Conservation (phyloP, 371 early-diverging fungal genomes). For the Mortierella sp. region DNA sequence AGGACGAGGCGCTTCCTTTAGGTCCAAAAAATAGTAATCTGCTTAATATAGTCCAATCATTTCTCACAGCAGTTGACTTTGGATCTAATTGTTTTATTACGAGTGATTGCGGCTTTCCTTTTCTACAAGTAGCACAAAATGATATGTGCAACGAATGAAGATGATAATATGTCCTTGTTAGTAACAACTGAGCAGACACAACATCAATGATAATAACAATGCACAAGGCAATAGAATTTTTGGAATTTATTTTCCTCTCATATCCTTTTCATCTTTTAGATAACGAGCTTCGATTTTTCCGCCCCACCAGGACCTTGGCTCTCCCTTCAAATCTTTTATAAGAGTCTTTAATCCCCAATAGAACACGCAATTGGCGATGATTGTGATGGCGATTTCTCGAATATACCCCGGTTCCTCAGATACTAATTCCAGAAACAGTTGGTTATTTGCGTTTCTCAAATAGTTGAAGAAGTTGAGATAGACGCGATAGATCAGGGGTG, state of each 20-base stretch:
- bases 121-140: too few relatives aligned
- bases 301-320: conserved; percentile 16
- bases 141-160: not conserved
- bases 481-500: conserved; percentile 12
- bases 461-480: conserved; percentile 16
- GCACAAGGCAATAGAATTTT: conserved; percentile 11
- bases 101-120: not conserved
- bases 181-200: not conserved
- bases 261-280: conserved; percentile 7
- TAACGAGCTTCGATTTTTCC: conserved; percentile 12
- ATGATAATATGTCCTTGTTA: too few relatives aligned
- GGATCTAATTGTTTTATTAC: too few relatives aligned
- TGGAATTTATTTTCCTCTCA: conserved; percentile 9
- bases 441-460: conserved; percentile 13
- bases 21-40: not conserved
- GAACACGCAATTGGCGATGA: conserved; percentile 11
- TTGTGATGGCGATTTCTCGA: conserved; percentile 2
- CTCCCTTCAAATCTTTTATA: conserved; percentile 16
- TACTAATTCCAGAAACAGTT: conserved; percentile 9
- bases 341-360: conserved; percentile 12
- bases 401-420: conserved; percentile 15
- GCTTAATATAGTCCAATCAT: not conserved
- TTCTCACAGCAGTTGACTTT: too few relatives aligned
- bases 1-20: conserved; percentile 1
- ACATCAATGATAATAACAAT: conserved; percentile 1